Evolutionary conservation across 2,329 filamentous ascomycete species (phyloP).

Genomic region (Aspergillus sp.): DNA sequence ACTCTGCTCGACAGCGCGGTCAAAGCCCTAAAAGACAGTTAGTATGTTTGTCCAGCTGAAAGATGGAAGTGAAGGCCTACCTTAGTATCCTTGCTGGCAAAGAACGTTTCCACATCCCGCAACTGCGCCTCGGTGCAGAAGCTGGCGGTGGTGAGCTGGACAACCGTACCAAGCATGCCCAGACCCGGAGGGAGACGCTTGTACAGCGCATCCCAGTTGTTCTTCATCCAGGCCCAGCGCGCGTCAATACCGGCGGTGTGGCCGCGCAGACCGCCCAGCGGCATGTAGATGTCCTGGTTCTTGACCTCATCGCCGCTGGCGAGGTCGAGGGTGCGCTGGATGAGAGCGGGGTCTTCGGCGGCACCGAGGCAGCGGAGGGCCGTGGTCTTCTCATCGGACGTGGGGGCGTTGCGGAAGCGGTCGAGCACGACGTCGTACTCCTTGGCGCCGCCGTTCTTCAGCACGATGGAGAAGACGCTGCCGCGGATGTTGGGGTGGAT

Average conservation of each 20-base stretch:
- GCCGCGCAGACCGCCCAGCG: constrained; percentile 72
- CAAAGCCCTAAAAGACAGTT: constrained; percentile 59
- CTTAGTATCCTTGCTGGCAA: constrained; percentile 76
- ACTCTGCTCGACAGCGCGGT: constrained; percentile 85
- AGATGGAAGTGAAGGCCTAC: constrained; percentile 31
- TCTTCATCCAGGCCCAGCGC: constrained; percentile 77
- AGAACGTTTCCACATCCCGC: constrained; percentile 75
- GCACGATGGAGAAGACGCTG: constrained; percentile 78
- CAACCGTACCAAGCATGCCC: constrained; percentile 79
- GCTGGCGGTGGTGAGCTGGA: constrained; percentile 75
- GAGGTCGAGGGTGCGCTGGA: constrained; percentile 74
- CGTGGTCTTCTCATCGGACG: constrained; percentile 86
- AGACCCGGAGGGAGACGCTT: constrained; percentile 81
- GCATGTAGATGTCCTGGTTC: constrained; percentile 91
- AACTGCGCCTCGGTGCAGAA: constrained; percentile 78
- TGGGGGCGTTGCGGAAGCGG: constrained; percentile 71
- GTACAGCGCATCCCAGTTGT: constrained; percentile 82
- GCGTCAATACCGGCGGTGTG: constrained; percentile 76
- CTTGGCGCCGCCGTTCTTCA: constrained; percentile 80
- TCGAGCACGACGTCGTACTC: constrained; percentile 79
- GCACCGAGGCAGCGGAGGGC: constrained; percentile 81
- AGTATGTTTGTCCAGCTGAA: neutral
- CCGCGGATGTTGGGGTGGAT: constrained; percentile 89
- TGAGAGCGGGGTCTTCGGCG: constrained; percentile 72
- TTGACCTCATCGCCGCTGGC: constrained; percentile 79